Evolutionary conservation across 768 basidiomycete species (phyloP).

Genomic region (Kwoniella mangroviensis): DNA sequence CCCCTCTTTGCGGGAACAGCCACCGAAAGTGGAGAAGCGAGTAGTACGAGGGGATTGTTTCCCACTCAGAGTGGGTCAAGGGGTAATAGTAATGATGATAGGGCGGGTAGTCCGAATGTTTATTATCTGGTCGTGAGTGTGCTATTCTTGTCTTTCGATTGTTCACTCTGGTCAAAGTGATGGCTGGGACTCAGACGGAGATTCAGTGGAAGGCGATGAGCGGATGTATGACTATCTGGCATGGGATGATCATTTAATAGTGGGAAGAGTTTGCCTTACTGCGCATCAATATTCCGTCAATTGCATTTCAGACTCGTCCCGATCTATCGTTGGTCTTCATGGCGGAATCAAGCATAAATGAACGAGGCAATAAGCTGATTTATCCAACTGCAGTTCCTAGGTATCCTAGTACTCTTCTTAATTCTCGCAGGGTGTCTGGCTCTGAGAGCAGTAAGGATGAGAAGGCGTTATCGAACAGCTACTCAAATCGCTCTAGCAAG

Average conservation of each 20-base stretch:
- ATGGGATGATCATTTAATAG: too few relatives aligned
- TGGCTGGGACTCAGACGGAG: neutral
- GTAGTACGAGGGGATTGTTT: slow-evolving; percentile 27
- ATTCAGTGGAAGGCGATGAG: too few relatives aligned
- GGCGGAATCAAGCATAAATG: too few relatives aligned
- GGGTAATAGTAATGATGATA: slow-evolving; percentile 6
- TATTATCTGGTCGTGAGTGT: slow-evolving; percentile 52
- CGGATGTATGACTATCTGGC: too few relatives aligned
- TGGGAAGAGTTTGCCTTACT: too few relatives aligned
- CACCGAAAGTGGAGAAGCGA: neutral
- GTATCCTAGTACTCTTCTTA: slow-evolving; percentile 44
- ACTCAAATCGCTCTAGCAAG: slow-evolving; percentile 46
- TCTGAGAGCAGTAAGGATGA: slow-evolving; percentile 36
- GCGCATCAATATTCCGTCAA: too few relatives aligned
- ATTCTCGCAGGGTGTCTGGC: slow-evolving; percentile 42
- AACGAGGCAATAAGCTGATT: neutral
- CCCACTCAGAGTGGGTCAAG: slow-evolving; percentile 29
- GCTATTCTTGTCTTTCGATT: neutral
- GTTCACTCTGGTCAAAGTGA: neutral
- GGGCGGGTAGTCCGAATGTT: slow-evolving; percentile 31
- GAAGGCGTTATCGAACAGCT: slow-evolving; percentile 45
- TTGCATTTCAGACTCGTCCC: too few relatives aligned
- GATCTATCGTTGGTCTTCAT: too few relatives aligned
- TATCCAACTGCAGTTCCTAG: slow-evolving; percentile 40
- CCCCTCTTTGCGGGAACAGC: slow-evolving; percentile 13